A percentile compares a stretch with the other conserved stretches of the same genome.
Conservation (phyloP, 2,329 filamentous ascomycete genomes). For the Rhexocercosporidium sp. region DNA sequence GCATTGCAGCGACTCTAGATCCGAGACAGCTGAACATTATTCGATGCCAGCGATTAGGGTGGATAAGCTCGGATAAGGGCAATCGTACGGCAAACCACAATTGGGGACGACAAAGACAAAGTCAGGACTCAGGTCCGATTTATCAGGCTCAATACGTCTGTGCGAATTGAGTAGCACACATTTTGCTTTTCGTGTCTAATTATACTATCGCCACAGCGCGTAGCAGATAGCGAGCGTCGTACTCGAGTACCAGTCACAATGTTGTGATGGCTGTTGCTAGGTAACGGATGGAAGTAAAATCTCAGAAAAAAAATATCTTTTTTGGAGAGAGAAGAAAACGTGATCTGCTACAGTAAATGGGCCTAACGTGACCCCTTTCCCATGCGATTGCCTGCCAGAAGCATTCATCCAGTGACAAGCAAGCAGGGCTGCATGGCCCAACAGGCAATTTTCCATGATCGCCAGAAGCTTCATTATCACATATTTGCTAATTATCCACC, state of each 20-base stretch:
- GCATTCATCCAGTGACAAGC: not conserved
- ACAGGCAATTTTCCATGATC: too few species aligned
- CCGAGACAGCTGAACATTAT: not conserved
- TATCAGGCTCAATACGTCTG: not conserved
- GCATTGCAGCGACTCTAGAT: not conserved
- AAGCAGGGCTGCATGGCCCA: not conserved
- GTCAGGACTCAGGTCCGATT: not conserved
- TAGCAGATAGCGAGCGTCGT: not conserved
- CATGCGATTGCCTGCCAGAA: not conserved
- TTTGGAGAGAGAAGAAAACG: too few species aligned
- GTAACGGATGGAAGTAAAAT: not conserved
- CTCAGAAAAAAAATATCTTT: not conserved
- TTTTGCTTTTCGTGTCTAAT: not conserved
- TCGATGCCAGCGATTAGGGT: not conserved
- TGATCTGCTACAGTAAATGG: not conserved
- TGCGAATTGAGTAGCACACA: not conserved
- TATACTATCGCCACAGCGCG: not conserved
- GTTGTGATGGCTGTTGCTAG: not conserved
- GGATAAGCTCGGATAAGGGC: not conserved
- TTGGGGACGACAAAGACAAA: not conserved
- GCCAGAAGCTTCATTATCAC: not conserved
- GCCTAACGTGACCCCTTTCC: not conserved
- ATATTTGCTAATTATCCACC: not conserved
- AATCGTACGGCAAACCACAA: too few species aligned
- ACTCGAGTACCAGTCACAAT: not conserved